These are phyloP conservation scores for Abrus pulchellus DNA, from an alignment of 306 rosid genomes.

Conservation along the genomic window DNA sequence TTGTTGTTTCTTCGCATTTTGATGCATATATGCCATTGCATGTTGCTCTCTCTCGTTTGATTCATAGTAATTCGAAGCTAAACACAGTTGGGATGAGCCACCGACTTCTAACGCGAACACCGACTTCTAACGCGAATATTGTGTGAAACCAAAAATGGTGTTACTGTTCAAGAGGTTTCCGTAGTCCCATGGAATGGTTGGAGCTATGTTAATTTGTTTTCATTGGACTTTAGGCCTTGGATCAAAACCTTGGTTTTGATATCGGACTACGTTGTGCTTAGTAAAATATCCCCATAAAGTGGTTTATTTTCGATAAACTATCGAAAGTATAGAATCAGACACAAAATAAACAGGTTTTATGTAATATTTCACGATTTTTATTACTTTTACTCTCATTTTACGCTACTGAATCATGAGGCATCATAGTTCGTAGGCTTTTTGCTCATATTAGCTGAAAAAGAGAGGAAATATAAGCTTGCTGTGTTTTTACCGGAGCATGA, in stretches of 20 bases:
- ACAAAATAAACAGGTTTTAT: not conserved
- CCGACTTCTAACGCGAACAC: not conserved
- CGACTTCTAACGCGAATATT: not conserved
- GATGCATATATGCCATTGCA: slow-evolving; percentile 25
- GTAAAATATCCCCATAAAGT: not conserved
- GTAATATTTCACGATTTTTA: not conserved
- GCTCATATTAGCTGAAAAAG: not conserved
- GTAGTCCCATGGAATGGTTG: not conserved
- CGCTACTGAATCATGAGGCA: not conserved
- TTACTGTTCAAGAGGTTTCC: not conserved
- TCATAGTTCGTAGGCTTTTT: not conserved
- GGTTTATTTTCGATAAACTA: not conserved
- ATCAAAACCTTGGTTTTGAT: not conserved
- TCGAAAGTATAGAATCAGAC: not conserved
- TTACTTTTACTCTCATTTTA: not conserved
- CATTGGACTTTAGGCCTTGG: not conserved
- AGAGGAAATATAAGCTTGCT: not conserved
- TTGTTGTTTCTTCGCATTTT: not conserved
- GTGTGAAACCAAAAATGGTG: not conserved
- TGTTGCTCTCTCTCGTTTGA: not conserved
- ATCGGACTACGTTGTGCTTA: not conserved
- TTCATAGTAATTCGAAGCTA: not conserved
- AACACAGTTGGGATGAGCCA: not conserved
- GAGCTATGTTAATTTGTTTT: not conserved
- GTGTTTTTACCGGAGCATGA: not conserved